phyloP scores from a whole-genome alignment of 2,329 filamentous ascomycete genomes.

The Nectriaceae sp. region DNA sequence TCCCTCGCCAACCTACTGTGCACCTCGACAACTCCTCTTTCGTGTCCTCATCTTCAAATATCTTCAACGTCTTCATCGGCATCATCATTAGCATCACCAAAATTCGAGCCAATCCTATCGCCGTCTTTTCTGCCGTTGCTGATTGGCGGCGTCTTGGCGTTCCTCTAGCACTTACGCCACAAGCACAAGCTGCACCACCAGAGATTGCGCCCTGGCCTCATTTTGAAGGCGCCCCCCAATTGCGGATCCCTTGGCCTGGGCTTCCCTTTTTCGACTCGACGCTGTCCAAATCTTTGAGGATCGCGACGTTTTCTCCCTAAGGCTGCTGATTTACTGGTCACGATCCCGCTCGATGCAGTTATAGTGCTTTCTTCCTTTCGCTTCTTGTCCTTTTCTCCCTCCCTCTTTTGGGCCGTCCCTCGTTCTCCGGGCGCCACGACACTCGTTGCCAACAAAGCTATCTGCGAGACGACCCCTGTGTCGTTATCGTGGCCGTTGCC shows the following conservation, averaged over 20 bases:
- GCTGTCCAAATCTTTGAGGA: too few species aligned
- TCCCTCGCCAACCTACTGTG: too few species aligned
- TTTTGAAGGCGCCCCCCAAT: constrained; percentile 16
- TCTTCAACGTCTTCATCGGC: background rate
- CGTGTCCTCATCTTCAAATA: background rate
- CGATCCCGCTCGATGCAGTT: background rate
- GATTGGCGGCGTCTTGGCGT: background rate
- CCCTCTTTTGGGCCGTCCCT: constrained; percentile 12
- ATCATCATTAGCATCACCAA: too few species aligned
- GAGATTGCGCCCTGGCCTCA: background rate
- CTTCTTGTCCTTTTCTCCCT: constrained; percentile 12
- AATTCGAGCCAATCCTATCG: background rate
- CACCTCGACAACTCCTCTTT: background rate
- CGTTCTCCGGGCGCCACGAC: constrained; percentile 19
- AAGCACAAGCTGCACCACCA: background rate
- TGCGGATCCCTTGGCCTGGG: constrained; percentile 24
- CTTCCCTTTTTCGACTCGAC: too few species aligned
- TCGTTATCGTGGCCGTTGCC: constrained; percentile 9
- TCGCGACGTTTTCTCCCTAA: too few species aligned
- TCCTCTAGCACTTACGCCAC: background rate
- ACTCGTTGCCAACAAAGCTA: constrained; percentile 19
- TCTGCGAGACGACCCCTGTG: background rate
- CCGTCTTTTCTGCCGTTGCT: background rate
- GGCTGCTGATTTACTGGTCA: background rate
- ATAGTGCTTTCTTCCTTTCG: constrained; percentile 11